Evolutionary conservation across 169 alveolate genomes (phyloP).

Genomic region (Plasmodium coatneyi): DNA sequence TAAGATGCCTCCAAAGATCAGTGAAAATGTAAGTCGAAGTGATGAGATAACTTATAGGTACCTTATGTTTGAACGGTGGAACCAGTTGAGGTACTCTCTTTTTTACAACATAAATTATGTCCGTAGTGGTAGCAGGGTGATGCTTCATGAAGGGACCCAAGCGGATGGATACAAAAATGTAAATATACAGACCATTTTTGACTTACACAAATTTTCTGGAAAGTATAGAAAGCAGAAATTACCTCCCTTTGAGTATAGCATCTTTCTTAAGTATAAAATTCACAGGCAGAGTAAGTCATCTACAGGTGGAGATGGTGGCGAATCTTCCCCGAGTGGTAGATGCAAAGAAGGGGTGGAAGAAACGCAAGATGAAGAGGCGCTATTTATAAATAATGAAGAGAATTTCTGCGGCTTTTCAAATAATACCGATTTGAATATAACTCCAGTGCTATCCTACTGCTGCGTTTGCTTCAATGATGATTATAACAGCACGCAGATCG

Average conservation of each 20-base stretch:
- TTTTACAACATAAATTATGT: constrained; percentile 10
- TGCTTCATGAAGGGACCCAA: not conserved
- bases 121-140: not conserved
- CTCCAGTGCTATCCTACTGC: constrained; percentile 46
- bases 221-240: constrained; percentile 48
- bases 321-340: not conserved
- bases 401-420: constrained; percentile 69
- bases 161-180: not conserved
- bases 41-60: constrained; percentile 45
- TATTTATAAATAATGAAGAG: constrained; percentile 36
- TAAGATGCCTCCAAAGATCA: constrained; percentile 18
- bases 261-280: constrained; percentile 34
- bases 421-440: constrained; percentile 53
- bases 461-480: constrained; percentile 67
- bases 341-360: not conserved
- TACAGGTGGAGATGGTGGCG: not conserved
- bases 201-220: constrained; percentile 39
- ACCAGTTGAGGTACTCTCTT: constrained; percentile 43
- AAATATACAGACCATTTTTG: constrained; percentile 17
- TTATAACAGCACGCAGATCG: constrained; percentile 40
- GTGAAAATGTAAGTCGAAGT: constrained; percentile 39
- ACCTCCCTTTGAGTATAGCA: constrained; percentile 58
- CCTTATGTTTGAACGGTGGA: constrained; percentile 72
- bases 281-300: not conserved
- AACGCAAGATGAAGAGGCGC: not conserved